Evolutionary conservation across 2,329 filamentous ascomycete genomes (phyloP).

Genomic region (Penicillium rolfsii): DNA sequence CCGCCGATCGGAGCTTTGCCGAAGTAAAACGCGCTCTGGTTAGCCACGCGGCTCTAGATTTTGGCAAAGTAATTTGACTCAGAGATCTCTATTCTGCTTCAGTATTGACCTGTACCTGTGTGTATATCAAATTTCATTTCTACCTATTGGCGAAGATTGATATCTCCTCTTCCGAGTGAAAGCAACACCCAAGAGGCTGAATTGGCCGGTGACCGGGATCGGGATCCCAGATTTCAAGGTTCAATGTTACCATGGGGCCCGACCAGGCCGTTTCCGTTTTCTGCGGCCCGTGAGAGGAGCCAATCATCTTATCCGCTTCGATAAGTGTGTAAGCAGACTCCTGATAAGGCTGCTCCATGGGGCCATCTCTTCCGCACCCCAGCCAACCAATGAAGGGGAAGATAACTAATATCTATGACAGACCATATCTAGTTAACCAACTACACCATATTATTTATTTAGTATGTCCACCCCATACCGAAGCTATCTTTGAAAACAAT

Average conservation of each 20-base stretch:
- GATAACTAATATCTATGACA: background rate
- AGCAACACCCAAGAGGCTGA: background rate
- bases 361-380: background rate
- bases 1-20: constrained; percentile 5
- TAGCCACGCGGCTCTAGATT: background rate
- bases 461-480: too few relatives aligned
- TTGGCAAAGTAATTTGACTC: background rate
- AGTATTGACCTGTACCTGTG: background rate
- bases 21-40: background rate
- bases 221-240: too few relatives aligned
- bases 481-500: too few relatives aligned
- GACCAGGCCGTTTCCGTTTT: background rate
- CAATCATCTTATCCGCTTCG: background rate
- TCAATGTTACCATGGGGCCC: background rate
- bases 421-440: too few relatives aligned
- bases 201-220: background rate
- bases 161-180: background rate
- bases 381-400: background rate
- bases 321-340: background rate
- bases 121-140: background rate
- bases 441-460: background rate
- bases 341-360: background rate
- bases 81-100: too few relatives aligned
- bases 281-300: background rate
- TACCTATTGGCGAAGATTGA: background rate